Conservation (phyloP, 1,284 basidiomycete genomes). For the Cutaneotrichosporon sp. region DNA sequence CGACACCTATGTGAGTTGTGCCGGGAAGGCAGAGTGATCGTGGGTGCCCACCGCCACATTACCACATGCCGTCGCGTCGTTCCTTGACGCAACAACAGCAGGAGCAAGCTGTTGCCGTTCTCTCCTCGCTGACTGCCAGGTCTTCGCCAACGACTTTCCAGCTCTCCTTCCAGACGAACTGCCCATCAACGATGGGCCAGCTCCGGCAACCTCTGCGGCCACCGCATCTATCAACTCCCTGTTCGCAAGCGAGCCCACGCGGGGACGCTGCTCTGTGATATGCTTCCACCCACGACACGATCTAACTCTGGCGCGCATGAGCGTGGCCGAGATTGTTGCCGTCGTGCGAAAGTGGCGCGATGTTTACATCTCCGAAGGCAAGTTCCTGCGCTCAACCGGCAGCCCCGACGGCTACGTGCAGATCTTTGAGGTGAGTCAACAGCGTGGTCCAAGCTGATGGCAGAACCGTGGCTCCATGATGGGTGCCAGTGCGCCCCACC, state of each 20-base stretch:
- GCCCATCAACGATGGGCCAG: slow-evolving; percentile 3
- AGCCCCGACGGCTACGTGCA: slow-evolving; percentile 64
- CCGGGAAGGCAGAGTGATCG: too few species aligned
- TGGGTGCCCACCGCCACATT: too few species aligned
- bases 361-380: slow-evolving; percentile 61
- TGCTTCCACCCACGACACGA: slow-evolving; percentile 88
- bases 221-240: slow-evolving; percentile 55
- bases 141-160: slow-evolving; percentile 81
- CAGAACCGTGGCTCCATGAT: slow-evolving; percentile 93
- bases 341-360: slow-evolving; percentile 73
- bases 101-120: too few species aligned
- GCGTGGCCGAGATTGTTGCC: slow-evolving; percentile 58
- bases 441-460: background rate
- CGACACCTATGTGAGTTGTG: slow-evolving; percentile 56
- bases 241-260: slow-evolving; percentile 64
- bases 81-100: too few species aligned
- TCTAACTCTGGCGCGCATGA: slow-evolving; percentile 75
- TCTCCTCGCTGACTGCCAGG: slow-evolving; percentile 18
- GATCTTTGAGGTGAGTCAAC: slow-evolving; percentile 68
- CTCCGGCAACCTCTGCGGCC: slow-evolving; percentile 53
- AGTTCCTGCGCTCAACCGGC: slow-evolving; percentile 28
- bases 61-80: too few species aligned
- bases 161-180: slow-evolving; percentile 60
- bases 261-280: slow-evolving; percentile 83
- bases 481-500: slow-evolving; percentile 95